These are phyloP conservation scores for Candida odintsovae DNA, from an alignment of 805 yeast genomes.

Conservation along the genomic window DNA sequence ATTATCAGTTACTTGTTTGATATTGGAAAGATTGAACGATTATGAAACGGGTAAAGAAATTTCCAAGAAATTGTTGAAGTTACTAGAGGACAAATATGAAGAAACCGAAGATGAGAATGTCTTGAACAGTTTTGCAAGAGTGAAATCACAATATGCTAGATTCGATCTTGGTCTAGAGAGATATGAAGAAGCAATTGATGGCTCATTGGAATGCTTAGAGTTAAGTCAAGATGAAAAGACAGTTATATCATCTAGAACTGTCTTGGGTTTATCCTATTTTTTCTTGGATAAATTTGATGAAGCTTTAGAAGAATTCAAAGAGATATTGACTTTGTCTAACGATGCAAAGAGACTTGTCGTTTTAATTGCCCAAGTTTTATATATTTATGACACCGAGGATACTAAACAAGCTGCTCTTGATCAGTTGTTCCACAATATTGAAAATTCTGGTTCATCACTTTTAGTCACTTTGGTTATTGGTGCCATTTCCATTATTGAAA, in stretches of 20 bases:
- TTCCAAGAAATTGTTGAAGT: slow-evolving; percentile 38
- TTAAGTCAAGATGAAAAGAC: slow-evolving; percentile 32
- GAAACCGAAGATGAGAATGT: slow-evolving; percentile 41
- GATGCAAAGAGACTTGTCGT: slow-evolving; percentile 64
- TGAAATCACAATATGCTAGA: slow-evolving; percentile 70
- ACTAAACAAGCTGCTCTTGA: slow-evolving; percentile 80
- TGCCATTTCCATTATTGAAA: slow-evolving; percentile 66
- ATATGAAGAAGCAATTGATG: slow-evolving; percentile 54
- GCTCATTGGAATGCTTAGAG: slow-evolving; percentile 50
- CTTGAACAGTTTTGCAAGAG: slow-evolving; percentile 46
- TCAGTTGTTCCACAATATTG: slow-evolving; percentile 65
- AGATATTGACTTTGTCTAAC: slow-evolving; percentile 50
- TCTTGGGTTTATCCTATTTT: slow-evolving; percentile 67
- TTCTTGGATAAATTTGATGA: slow-evolving; percentile 57
- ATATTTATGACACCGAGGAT: slow-evolving; percentile 69
- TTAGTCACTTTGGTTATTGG: slow-evolving; percentile 70
- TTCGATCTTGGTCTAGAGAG: slow-evolving; percentile 54
- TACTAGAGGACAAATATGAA: slow-evolving; percentile 55
- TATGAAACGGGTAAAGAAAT: slow-evolving; percentile 47
- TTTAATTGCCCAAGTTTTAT: slow-evolving; percentile 71
- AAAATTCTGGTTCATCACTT: slow-evolving; percentile 58
- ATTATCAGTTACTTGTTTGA: slow-evolving; percentile 44
- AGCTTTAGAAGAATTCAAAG: slow-evolving; percentile 62
- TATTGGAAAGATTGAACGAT: slow-evolving; percentile 67
- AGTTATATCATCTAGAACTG: slow-evolving; percentile 54